Base-by-base conservation (phyloP, 2,329 filamentous ascomycete genomes). In the Cladosporium sp. region DNA sequence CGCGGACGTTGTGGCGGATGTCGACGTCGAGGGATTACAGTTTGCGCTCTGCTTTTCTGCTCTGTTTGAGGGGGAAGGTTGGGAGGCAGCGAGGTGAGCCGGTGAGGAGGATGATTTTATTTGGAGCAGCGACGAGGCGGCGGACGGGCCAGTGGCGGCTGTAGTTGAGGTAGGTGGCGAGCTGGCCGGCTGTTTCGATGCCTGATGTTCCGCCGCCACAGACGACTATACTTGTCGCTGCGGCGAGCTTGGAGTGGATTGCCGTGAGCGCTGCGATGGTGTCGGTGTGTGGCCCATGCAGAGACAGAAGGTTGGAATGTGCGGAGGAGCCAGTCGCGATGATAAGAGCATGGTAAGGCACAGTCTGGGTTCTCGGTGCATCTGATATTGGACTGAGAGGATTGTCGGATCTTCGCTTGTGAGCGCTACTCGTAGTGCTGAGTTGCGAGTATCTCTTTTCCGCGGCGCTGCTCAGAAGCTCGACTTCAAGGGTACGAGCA, bases 181-280 rank as follows among this genome's bases (percentile, higher is more conserved):
- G 70, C 65, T 79, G 76, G 30, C 76, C 77, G 1, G 78, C 77
- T 14, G 72, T 73, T 68, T 79, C 77, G 56, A 79, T 70, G 18
- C 76, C 78, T 1, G 74, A 71, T 10, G 73, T 72, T 1, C 77
- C 77, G 5, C 76, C 78, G 32, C 78, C 78, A 30, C 72, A 72
- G 63, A 79, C 71, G 51, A 79, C 68, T 61, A 79, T 76, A 58
- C 67, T 74, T 57, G 72, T 73, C 23, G 78, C 75, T 16, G 63
- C 64, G 8, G 67, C 66, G 25, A 79, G 67, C 43, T 67, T 36
- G 23, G 63, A 68, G 66, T 78, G 75, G 64, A 75, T 73, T n/a
- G 48, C 58, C 51, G 70, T 67, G 18, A 78, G 67, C 8, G 75
- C 75, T 23, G 71, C 68, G 10, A 74, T 67, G 58, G 79, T 80